Conservation (phyloP, 2,329 filamentous ascomycete genomes). For the Fusarium secorum region DNA sequence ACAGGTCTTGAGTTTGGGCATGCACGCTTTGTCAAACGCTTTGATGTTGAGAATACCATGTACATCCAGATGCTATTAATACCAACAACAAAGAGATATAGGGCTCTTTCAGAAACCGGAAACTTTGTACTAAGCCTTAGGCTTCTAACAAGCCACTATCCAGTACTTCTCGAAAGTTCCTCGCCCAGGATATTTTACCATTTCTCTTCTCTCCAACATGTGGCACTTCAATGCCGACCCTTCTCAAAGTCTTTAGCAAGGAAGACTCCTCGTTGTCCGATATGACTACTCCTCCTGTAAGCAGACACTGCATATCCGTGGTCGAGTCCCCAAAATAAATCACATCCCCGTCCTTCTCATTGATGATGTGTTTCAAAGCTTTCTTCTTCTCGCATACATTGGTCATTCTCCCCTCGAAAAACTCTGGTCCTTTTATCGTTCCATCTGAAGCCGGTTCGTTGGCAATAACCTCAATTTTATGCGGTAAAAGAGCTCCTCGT, state of each 20-base stretch:
- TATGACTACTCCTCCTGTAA: slow-evolving; percentile 58
- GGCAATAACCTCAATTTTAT: slow-evolving; percentile 50
- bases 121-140: not conserved
- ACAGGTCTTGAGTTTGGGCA: not conserved
- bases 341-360: slow-evolving; percentile 35
- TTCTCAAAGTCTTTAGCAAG: slow-evolving; percentile 49
- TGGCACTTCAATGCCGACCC: slow-evolving; percentile 50
- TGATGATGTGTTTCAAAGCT: slow-evolving; percentile 47
- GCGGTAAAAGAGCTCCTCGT: slow-evolving; percentile 51
- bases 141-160: slow-evolving; percentile 40
- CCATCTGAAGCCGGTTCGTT: slow-evolving; percentile 54
- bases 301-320: slow-evolving; percentile 63
- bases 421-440: slow-evolving; percentile 51
- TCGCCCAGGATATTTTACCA: slow-evolving; percentile 51
- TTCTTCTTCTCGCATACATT: slow-evolving; percentile 58
- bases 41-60: not conserved
- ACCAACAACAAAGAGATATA: not conserved
- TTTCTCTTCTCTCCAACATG: slow-evolving; percentile 44
- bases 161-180: slow-evolving; percentile 54
- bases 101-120: not conserved
- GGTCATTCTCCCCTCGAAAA: slow-evolving; percentile 39
- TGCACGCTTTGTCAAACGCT: not conserved
- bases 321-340: slow-evolving; percentile 67
- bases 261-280: slow-evolving; percentile 47
- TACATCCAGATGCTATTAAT: not conserved